Evolutionary conservation across 495 filamentous ascomycete species (phyloP).

Genomic region (Glutinoglossum americanum): DNA sequence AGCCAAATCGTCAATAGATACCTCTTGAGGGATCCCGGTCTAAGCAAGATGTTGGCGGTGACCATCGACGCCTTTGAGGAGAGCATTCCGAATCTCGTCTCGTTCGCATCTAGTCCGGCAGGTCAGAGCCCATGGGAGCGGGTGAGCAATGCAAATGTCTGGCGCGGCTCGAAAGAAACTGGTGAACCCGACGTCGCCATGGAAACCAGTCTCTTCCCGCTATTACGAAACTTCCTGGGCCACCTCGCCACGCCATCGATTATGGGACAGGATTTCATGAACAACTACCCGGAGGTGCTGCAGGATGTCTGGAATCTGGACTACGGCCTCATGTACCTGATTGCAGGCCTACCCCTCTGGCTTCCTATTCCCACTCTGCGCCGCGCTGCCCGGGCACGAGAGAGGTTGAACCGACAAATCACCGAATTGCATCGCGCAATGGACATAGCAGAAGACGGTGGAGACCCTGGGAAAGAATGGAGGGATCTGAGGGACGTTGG

Average conservation of each 20-base stretch:
- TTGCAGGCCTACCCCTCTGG: slow-evolving; percentile 29
- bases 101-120: slow-evolving; percentile 33
- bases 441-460: slow-evolving; percentile 22
- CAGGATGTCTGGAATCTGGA: slow-evolving; percentile 34
- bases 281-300: slow-evolving; percentile 29
- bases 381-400: slow-evolving; percentile 29
- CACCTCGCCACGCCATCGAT: slow-evolving; percentile 26
- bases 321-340: slow-evolving; percentile 26
- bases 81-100: slow-evolving; percentile 29
- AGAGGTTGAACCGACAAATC: slow-evolving; percentile 25
- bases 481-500: slow-evolving; percentile 33
- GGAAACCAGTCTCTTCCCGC: slow-evolving; percentile 28
- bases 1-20: slow-evolving; percentile 16
- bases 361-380: slow-evolving; percentile 27
- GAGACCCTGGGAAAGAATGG: slow-evolving; percentile 24
- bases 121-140: slow-evolving; percentile 43
- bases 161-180: neutral
- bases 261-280: slow-evolving; percentile 31
- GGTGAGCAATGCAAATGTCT: slow-evolving; percentile 16
- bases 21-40: slow-evolving; percentile 23
- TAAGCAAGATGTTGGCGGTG: slow-evolving; percentile 18
- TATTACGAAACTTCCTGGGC: slow-evolving; percentile 33
- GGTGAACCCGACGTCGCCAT: slow-evolving; percentile 11
- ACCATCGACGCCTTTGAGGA: slow-evolving; percentile 20
- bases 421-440: slow-evolving; percentile 28